Evolutionary conservation across 768 basidiomycete species (phyloP).

Genomic region (Mycena albidolilacea): DNA sequence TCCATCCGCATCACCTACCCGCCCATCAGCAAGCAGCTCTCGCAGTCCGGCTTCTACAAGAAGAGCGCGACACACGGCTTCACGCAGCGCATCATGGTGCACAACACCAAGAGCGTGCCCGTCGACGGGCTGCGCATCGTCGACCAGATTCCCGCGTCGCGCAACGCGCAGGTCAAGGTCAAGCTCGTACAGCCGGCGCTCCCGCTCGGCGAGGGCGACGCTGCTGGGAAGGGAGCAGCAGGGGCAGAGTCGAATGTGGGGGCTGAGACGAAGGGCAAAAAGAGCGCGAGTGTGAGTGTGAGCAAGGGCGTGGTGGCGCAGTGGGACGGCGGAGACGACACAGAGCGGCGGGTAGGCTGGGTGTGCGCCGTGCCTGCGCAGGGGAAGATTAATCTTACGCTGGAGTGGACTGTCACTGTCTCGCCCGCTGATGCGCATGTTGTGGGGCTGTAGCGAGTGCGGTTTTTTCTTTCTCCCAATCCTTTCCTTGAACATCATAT

Average conservation of each 20-base stretch:
- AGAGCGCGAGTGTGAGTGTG: conserved; percentile 41
- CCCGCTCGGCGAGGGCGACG: neutral
- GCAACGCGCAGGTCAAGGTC: conserved; percentile 36
- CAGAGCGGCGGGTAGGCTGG: conserved; percentile 48
- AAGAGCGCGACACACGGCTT: conserved; percentile 37
- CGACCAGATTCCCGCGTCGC: conserved; percentile 43
- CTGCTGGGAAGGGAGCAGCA: neutral
- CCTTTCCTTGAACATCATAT: too few relatives aligned
- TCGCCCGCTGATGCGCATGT: conserved; percentile 45
- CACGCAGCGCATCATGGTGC: conserved; percentile 53
- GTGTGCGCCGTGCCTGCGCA: neutral
- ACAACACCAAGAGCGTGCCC: conserved; percentile 53
- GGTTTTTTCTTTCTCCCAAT: too few relatives aligned
- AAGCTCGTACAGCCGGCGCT: conserved; percentile 41
- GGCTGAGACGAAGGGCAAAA: too few relatives aligned
- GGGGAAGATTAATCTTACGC: neutral
- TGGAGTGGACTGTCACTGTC: conserved; percentile 53
- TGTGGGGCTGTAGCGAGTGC: conserved; percentile 39
- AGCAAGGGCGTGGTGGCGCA: conserved; percentile 50
- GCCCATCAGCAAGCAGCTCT: too few relatives aligned
- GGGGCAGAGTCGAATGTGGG: neutral
- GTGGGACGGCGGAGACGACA: conserved; percentile 57
- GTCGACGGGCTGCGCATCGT: conserved; percentile 52
- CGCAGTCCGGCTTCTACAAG: too few relatives aligned
- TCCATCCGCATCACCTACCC: conserved; percentile 52